Evolutionary conservation across 2,329 filamentous ascomycete genomes (phyloP).

Genomic region (Aspergillus pseudonomiae): DNA sequence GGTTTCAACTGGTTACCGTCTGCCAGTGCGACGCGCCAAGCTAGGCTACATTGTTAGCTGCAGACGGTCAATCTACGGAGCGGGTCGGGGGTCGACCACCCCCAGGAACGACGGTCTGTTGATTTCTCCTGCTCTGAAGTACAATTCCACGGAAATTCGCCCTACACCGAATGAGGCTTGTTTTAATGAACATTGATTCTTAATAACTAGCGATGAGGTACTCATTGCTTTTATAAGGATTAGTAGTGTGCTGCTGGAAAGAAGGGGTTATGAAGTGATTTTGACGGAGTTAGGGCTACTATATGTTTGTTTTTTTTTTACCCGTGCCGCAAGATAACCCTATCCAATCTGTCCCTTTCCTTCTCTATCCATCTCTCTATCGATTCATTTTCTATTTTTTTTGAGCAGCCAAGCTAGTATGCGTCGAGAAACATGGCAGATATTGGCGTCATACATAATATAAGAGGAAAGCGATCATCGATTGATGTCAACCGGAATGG

Average conservation of each 20-base stretch:
- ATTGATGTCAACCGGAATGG: not conserved
- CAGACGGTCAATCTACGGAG: not conserved
- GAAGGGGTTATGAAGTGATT: not conserved
- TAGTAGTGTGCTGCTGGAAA: no score
- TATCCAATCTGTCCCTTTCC: not conserved
- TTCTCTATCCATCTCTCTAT: not conserved
- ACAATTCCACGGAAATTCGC: not conserved
- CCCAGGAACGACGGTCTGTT: not conserved
- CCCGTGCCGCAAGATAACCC: no score
- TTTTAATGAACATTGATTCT: not conserved
- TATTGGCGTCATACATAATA: not conserved
- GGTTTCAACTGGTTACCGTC: conserved; percentile 1
- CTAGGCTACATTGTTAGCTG: conserved; percentile 6
- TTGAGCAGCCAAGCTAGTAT: not conserved
- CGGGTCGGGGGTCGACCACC: not conserved
- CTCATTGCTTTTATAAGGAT: not conserved
- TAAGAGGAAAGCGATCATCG: not conserved
- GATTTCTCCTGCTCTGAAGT: not conserved
- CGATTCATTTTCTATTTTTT: not conserved
- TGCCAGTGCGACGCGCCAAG: conserved; percentile 8
- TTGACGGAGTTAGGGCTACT: not conserved
- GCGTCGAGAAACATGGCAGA: not conserved
- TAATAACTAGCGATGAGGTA: not conserved
- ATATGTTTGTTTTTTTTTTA: not conserved
- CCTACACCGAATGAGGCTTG: not conserved